phyloP scores from a whole-genome alignment of 2,329 filamentous ascomycete genomes.

The Incumbomyces delicatus region DNA sequence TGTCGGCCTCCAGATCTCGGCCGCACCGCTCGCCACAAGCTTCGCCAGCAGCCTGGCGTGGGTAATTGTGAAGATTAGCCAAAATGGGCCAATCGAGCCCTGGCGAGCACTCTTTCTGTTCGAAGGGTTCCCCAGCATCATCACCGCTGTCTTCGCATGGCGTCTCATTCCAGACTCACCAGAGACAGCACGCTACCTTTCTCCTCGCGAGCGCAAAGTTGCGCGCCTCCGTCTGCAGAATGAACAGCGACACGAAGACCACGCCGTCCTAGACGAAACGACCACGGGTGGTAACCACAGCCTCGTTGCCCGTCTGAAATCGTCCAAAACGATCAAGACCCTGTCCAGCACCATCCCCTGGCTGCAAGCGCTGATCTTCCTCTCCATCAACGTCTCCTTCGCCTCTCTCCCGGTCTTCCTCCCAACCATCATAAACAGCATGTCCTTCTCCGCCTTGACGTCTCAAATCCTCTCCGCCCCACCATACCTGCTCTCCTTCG shows the following conservation, averaged over 20 bases:
- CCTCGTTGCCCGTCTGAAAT: neutral
- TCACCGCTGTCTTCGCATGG: slow-evolving; percentile 67
- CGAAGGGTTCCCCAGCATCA: slow-evolving; percentile 73
- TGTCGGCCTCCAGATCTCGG: slow-evolving; percentile 78
- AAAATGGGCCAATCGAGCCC: slow-evolving; percentile 58
- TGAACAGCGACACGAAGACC: slow-evolving; percentile 9
- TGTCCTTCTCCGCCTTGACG: slow-evolving; percentile 54
- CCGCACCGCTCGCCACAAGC: slow-evolving; percentile 50
- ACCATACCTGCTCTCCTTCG: slow-evolving; percentile 68
- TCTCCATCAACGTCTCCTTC: slow-evolving; percentile 80
- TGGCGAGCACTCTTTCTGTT: slow-evolving; percentile 80
- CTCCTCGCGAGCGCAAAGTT: slow-evolving; percentile 55
- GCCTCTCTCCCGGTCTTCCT: slow-evolving; percentile 79
- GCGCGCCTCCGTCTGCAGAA: slow-evolving; percentile 50
- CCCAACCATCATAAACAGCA: slow-evolving; percentile 60
- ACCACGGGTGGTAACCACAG: neutral
- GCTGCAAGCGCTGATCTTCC: slow-evolving; percentile 72
- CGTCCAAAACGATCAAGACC: slow-evolving; percentile 17
- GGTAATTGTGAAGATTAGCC: slow-evolving; percentile 61
- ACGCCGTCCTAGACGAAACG: neutral
- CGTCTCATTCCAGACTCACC: slow-evolving; percentile 67
- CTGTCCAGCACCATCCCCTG: slow-evolving; percentile 57
- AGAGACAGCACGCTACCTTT: slow-evolving; percentile 54
- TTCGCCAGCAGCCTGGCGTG: slow-evolving; percentile 70
- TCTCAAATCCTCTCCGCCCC: slow-evolving; percentile 73